A percentile compares a stretch with the other conserved stretches of the same genome.
These are phyloP conservation scores for Phaseolus coccineus DNA, from an alignment of 331 rosid genomes.

Conservation along the genomic window DNA sequence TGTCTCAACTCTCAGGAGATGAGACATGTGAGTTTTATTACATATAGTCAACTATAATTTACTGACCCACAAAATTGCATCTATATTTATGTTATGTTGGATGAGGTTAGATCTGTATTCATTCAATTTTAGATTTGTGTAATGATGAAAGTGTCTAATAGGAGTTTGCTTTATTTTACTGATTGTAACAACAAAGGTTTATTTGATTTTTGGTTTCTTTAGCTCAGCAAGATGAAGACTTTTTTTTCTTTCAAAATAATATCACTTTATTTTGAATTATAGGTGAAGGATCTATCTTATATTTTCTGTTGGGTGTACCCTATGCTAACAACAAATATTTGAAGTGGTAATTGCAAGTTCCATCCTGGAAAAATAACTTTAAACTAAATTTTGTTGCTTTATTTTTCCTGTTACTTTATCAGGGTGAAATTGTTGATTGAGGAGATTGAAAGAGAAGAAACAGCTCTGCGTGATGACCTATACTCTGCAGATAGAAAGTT, in stretches of 20 bases:
- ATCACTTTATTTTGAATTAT: constrained; percentile 24
- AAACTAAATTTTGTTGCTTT: constrained; percentile 29
- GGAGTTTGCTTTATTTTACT: constrained; percentile 35
- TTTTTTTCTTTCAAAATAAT: neutral
- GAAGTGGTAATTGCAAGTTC: constrained; percentile 23
- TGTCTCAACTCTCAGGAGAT: neutral
- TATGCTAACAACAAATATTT: constrained; percentile 21
- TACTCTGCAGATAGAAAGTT: constrained; percentile 88
- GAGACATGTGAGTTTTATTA: constrained; percentile 29
- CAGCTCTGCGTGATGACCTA: constrained; percentile 81
- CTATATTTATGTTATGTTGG: constrained; percentile 9
- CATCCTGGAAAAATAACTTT: constrained; percentile 29
- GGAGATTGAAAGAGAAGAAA: constrained; percentile 93
- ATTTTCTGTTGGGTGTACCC: constrained; percentile 4
- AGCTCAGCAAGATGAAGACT: constrained; percentile 6
- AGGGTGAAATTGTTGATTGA: constrained; percentile 89
- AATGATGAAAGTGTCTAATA: constrained; percentile 23
- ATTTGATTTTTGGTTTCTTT: constrained; percentile 31
- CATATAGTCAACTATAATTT: constrained; percentile 14
- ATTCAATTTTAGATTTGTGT: constrained; percentile 17
- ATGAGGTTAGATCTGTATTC: constrained; percentile 24
- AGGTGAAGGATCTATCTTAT: constrained; percentile 23
- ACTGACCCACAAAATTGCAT: constrained; percentile 19
- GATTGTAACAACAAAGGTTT: constrained; percentile 9
- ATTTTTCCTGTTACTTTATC: constrained; percentile 48